These are phyloP conservation scores for Saturnispora dispora DNA, from an alignment of 805 yeast genomes.

Conservation along the genomic window DNA sequence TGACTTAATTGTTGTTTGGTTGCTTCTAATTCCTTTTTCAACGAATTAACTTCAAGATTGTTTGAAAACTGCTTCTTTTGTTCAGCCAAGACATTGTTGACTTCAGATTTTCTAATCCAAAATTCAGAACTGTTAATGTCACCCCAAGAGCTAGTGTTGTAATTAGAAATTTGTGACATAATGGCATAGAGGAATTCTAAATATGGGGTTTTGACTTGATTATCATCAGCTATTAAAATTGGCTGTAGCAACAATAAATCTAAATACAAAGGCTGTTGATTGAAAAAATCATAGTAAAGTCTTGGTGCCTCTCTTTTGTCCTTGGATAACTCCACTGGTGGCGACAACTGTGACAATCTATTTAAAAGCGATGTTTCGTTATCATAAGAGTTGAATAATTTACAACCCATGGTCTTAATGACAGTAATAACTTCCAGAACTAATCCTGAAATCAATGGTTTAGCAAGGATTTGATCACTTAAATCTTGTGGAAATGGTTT, in stretches of 20 bases:
- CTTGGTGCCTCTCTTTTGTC: slow-evolving; percentile 42
- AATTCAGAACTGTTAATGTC: slow-evolving; percentile 4
- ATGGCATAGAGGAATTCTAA: slow-evolving; percentile 79
- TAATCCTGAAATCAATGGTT: slow-evolving; percentile 76
- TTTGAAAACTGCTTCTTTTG: background rate
- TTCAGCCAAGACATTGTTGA: slow-evolving; percentile 16
- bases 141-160: slow-evolving; percentile 1
- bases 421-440: slow-evolving; percentile 66
- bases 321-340: slow-evolving; percentile 22
- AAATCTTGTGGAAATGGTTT: slow-evolving; percentile 52
- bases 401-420: slow-evolving; percentile 69
- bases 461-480: slow-evolving; percentile 62
- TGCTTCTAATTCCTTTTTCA: background rate
- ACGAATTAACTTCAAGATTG: background rate
- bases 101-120: slow-evolving; percentile 21
- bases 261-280: slow-evolving; percentile 49
- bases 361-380: slow-evolving; percentile 51
- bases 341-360: slow-evolving; percentile 41
- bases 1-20: slow-evolving; percentile 12
- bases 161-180: slow-evolving; percentile 48
- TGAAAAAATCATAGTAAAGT: slow-evolving; percentile 57
- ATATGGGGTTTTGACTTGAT: slow-evolving; percentile 79
- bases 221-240: slow-evolving; percentile 82
- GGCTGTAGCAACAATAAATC: slow-evolving; percentile 80
- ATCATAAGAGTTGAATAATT: slow-evolving; percentile 59